Percentiles rank a stretch among this genome's conserved stretches.
Conservation (phyloP, 352 stramenopile genomes). For the Elongisporangium anandrum region DNA sequence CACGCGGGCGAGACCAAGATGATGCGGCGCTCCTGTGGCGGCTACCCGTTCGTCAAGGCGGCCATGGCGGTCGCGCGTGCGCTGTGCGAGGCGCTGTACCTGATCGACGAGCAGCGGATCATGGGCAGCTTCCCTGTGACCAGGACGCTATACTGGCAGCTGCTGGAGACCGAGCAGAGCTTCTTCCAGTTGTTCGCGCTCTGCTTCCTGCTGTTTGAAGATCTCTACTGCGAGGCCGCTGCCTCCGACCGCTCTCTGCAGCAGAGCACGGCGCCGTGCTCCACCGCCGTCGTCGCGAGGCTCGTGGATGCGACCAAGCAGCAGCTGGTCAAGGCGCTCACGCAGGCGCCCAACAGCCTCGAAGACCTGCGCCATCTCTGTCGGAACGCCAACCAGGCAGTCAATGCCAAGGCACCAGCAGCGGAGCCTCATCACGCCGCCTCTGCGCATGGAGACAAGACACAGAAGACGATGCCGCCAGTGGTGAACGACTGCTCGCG, state of each 20-base stretch:
- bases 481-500: background rate
- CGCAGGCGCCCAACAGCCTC: slow-evolving; percentile 38
- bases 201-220: slow-evolving; percentile 58
- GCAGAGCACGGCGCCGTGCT: slow-evolving; percentile 20
- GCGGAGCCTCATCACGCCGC: background rate
- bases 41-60: slow-evolving; percentile 64
- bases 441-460: background rate
- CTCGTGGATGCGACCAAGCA: slow-evolving; percentile 38
- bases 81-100: slow-evolving; percentile 39
- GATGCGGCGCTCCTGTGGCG: slow-evolving; percentile 51
- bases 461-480: background rate
- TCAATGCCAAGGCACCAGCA: slow-evolving; percentile 5
- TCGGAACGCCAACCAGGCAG: slow-evolving; percentile 31
- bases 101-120: slow-evolving; percentile 37
- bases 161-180: slow-evolving; percentile 39
- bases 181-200: slow-evolving; percentile 63
- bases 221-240: slow-evolving; percentile 60
- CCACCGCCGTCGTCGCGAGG: slow-evolving; percentile 29
- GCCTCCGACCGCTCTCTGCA: slow-evolving; percentile 25
- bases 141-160: slow-evolving; percentile 56
- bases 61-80: slow-evolving; percentile 43
- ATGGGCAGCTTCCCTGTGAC: slow-evolving; percentile 44
- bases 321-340: slow-evolving; percentile 30
- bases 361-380: slow-evolving; percentile 37
- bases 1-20: slow-evolving; percentile 53